Conservation (phyloP, 1,139 yeast species). For the Lodderomyces metapsilosis region DNA sequence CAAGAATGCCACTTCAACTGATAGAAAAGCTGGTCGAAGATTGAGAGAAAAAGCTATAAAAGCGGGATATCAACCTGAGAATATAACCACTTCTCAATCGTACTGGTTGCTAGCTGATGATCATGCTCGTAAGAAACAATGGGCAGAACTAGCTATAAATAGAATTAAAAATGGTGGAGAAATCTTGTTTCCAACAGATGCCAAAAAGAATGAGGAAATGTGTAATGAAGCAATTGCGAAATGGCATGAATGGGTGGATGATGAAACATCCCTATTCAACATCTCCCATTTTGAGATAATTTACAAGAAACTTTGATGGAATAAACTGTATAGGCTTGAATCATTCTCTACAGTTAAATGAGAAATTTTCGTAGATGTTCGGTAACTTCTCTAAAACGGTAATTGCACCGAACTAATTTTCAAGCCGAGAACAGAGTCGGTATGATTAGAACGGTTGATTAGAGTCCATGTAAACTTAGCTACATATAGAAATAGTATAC, state of each 20-base stretch:
- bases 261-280: slow-evolving; percentile 14
- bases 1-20: slow-evolving; percentile 15
- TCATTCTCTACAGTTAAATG: too few species aligned
- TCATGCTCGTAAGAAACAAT: slow-evolving; percentile 8
- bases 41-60: slow-evolving; percentile 18
- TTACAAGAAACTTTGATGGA: slow-evolving; percentile 16
- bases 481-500: too few species aligned
- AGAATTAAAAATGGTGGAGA: slow-evolving; percentile 17
- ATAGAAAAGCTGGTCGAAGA: slow-evolving; percentile 18
- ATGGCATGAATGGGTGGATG: slow-evolving; percentile 19
- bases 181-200: slow-evolving; percentile 11
- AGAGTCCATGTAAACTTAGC: too few species aligned
- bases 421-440: too few species aligned
- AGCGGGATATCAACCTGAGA: slow-evolving; percentile 19
- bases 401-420: neutral
- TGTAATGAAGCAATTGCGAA: slow-evolving; percentile 10
- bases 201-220: slow-evolving; percentile 9
- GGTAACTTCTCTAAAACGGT: neutral
- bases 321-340: too few species aligned
- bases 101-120: slow-evolving; percentile 18
- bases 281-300: slow-evolving; percentile 19
- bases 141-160: slow-evolving; percentile 14
- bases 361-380: too few species aligned
- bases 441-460: too few species aligned
- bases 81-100: slow-evolving; percentile 16